Evolutionary conservation across 2,329 filamentous ascomycete genomes (phyloP).

Genomic region (Aureobasidium sp.): DNA sequence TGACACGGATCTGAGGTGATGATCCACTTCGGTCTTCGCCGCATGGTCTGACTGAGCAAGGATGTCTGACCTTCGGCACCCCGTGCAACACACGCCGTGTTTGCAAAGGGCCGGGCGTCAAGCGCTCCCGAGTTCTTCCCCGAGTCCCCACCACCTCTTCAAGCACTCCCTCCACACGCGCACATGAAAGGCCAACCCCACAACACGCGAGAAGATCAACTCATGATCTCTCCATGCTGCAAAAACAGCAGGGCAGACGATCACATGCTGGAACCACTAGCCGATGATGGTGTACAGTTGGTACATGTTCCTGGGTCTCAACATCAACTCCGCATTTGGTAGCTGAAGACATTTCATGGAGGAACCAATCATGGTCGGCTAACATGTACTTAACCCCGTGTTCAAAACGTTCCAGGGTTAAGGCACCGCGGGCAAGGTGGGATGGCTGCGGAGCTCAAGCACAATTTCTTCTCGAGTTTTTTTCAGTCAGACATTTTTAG

Average conservation of each 20-base stretch:
- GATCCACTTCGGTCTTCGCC: slow-evolving; percentile 10
- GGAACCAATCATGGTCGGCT: slow-evolving; percentile 13
- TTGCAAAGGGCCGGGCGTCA: slow-evolving; percentile 9
- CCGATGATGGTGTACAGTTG: not conserved
- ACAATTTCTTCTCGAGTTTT: not conserved
- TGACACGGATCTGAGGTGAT: slow-evolving; percentile 3
- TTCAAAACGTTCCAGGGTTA: slow-evolving; percentile 8
- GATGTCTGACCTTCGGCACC: slow-evolving; percentile 12
- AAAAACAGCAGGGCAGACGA: not conserved
- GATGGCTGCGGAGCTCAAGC: slow-evolving; percentile 11
- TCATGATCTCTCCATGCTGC: not conserved
- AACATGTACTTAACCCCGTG: slow-evolving; percentile 9
- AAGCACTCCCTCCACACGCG: not conserved
- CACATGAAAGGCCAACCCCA: not conserved
- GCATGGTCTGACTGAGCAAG: slow-evolving; percentile 3
- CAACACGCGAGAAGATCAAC: slow-evolving; percentile 5
- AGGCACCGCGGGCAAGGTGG: not conserved
- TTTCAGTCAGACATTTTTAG: not conserved
- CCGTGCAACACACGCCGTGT: slow-evolving; percentile 3
- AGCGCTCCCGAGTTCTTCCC: slow-evolving; percentile 4
- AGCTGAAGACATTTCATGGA: slow-evolving; percentile 3
- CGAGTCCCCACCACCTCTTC: not conserved
- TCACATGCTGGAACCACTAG: not conserved
- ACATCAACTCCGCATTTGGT: not conserved
- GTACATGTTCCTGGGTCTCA: not conserved